Base-by-base conservation (phyloP, 2,329 filamentous ascomycete species). In the Onygenales sp. region DNA sequence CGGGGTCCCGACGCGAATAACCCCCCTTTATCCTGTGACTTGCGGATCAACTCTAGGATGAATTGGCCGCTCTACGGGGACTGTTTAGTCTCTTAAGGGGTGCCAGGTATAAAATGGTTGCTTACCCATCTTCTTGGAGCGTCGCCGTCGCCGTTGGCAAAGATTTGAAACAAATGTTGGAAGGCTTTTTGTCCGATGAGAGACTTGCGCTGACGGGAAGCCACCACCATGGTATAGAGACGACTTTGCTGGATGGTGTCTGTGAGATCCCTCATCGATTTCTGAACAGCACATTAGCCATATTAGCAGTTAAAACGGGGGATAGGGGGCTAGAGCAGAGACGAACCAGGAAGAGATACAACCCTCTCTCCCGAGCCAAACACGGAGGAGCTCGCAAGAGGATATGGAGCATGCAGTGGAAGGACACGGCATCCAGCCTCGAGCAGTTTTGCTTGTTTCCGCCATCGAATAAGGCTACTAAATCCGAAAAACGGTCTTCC, bases 51-150 rank as follows among this genome's bases (percentile, higher is more conserved):
- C 50, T 66, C 63, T 13, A 60, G 48, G 4, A 66, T 43, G 13
- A 61, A 48, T 43, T 63, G 64, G 1, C 63, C 64, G 17, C 58
- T 57, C 64, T 66, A 31, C 31, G 36, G 17, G 4, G 11, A 41
- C 33, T 13, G 10, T 13, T 62, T 31, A 63, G 59, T 32, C n/a
- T 33, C 14, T 31, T 36, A 42, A 41, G 11, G 43, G 38, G 8
- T 27, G 6, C 27, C 42, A 5, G n/a, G 7, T 7, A 35, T 5
- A 36, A 31, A 43, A 21, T 3, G n/a, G 3, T 13, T 13, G 38
- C 50, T 47, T 57, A 66, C 63, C 57, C 61, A 55, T 60, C 58
- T 59, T 10, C 57, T 51, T 17, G 53, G 50, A 2, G 47, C 27
- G 5, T 32, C 11, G 7, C 17, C 14, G n/a, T 57, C 42, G 54